Base-by-base conservation (phyloP, 1,284 basidiomycete genomes). In the Trametes versicolor region DNA sequence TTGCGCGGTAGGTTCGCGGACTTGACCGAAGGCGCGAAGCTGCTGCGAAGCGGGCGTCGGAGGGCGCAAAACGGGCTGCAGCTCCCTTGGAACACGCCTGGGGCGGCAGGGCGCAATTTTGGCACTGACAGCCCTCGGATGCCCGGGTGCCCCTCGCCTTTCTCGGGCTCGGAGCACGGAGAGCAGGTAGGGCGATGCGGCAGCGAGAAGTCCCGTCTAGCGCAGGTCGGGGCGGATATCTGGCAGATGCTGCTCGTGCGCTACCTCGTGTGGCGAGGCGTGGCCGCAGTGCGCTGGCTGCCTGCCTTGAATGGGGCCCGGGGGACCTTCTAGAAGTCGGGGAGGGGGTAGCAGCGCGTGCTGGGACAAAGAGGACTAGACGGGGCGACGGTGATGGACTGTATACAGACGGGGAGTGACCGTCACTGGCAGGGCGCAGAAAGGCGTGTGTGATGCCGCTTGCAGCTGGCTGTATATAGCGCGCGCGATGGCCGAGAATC, bases 111-210 rank as follows among this genome's bases (percentile, higher is more conserved):
- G 36, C 29, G 32, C 32, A 36, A 17, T 21, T 25, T 25, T 39
- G 51, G 34, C 12, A 3, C 3, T 5, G 23, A 43, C 41, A 43
- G 37, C 54, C 25, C 19, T 41, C 57, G 47, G 57, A 50, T 23
- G n/a, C 10, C 17, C 57, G 57, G 47, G 50, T 17, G 57, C 41
- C 25, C 57, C 47, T 36, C 57, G 47, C 56, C 47, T n/a, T 7
- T 34, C 37, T 41, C 72, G 95, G 36, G 36, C 52, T 53, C 52
- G 52, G 52, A 21, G 27, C 10, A n/a, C 17, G 8, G 13, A 7
- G 54, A 36, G 27, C 19, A 29, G 29, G 29, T 13, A 21, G 29
- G 50, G 50, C 50, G 50, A 51, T 36, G 29, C 50, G 17, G 29
- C 19, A 19, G 29, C 17, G 49, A 27, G 29, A 4, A 19, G 21